A percentile compares a stretch with the other conserved stretches of the same genome.
These are phyloP conservation scores for Metschnikowia proteae DNA, from an alignment of 805 yeast species.

Conservation along the genomic window DNA sequence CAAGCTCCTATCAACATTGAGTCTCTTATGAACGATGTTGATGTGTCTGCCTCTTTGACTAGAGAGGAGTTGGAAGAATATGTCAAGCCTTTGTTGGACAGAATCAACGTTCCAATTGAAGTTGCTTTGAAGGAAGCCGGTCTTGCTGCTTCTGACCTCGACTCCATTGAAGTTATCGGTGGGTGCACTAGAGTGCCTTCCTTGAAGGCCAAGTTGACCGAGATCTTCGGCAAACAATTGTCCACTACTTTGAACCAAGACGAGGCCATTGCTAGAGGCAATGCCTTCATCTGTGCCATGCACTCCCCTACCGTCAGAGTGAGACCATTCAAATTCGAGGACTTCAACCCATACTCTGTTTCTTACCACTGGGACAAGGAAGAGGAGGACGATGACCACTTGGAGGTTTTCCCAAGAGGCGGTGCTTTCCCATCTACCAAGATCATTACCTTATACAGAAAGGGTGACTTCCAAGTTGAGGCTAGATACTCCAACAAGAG, in stretches of 20 bases:
- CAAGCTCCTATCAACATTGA: conserved; percentile 93
- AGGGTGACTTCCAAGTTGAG: conserved; percentile 78
- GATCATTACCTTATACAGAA: conserved; percentile 89
- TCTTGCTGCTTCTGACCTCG: conserved; percentile 67
- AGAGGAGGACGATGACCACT: conserved; percentile 83
- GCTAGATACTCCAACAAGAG: conserved; percentile 80
- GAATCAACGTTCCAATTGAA: conserved; percentile 75
- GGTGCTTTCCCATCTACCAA: conserved; percentile 93
- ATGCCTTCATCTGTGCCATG: conserved; percentile 97
- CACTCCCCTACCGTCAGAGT: conserved; percentile 99
- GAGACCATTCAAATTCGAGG: conserved; percentile 98
- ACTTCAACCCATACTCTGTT: conserved; percentile 85
- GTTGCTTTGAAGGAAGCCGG: conserved; percentile 79
- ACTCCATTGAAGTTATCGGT: conserved; percentile 93
- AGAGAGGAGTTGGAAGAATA: conserved; percentile 93
- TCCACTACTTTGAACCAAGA: conserved; percentile 97
- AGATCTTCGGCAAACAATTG: conserved; percentile 59
- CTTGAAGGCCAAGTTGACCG: conserved; percentile 75
- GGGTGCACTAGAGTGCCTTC: conserved; percentile 98
- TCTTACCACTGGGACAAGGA: conserved; percentile 94
- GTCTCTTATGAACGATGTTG: conserved; percentile 96
- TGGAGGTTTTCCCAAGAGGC: conserved; percentile 96
- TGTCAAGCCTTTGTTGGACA: conserved; percentile 74
- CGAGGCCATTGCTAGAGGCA: conserved; percentile 99
- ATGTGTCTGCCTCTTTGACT: conserved; percentile 81